A percentile compares a stretch with the other conserved stretches of the same genome.
These are phyloP conservation scores for Russula dissimulans DNA, from an alignment of 768 basidiomycete species.

Conservation along the genomic window DNA sequence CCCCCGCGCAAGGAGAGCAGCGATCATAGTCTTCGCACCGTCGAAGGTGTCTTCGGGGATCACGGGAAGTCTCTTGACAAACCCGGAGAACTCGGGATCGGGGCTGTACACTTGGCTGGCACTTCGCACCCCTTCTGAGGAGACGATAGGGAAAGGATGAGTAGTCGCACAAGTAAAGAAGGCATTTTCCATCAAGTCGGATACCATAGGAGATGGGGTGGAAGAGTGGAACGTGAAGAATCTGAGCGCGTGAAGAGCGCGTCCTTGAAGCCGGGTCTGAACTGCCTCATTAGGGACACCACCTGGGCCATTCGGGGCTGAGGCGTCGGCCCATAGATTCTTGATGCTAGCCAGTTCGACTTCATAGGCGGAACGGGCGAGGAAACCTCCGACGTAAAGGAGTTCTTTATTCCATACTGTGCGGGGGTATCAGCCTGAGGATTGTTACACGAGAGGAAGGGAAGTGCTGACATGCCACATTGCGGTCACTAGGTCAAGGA, in stretches of 20 bases:
- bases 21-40: slow-evolving; percentile 52
- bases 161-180: slow-evolving; percentile 62
- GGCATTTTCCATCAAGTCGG: slow-evolving; percentile 55
- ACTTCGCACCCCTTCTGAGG: slow-evolving; percentile 60
- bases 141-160: slow-evolving; percentile 58
- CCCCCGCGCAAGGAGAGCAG: slow-evolving; percentile 47
- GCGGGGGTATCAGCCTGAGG: background rate
- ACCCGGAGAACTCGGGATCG: slow-evolving; percentile 57
- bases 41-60: slow-evolving; percentile 52
- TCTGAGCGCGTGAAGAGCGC: slow-evolving; percentile 69
- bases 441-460: background rate
- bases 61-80: slow-evolving; percentile 70
- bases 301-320: slow-evolving; percentile 24
- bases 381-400: slow-evolving; percentile 72
- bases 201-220: slow-evolving; percentile 77
- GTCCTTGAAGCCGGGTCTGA: slow-evolving; percentile 41
- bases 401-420: slow-evolving; percentile 88
- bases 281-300: slow-evolving; percentile 32
- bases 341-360: slow-evolving; percentile 59
- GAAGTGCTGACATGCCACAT: slow-evolving; percentile 53
- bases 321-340: slow-evolving; percentile 46
- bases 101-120: slow-evolving; percentile 64
- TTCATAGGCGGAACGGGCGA: slow-evolving; percentile 79
- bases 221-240: slow-evolving; percentile 89
- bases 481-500: slow-evolving; percentile 50